Conservation (phyloP, 2,329 filamentous ascomycete species). For the Calonectria pseudoreteaudii region DNA sequence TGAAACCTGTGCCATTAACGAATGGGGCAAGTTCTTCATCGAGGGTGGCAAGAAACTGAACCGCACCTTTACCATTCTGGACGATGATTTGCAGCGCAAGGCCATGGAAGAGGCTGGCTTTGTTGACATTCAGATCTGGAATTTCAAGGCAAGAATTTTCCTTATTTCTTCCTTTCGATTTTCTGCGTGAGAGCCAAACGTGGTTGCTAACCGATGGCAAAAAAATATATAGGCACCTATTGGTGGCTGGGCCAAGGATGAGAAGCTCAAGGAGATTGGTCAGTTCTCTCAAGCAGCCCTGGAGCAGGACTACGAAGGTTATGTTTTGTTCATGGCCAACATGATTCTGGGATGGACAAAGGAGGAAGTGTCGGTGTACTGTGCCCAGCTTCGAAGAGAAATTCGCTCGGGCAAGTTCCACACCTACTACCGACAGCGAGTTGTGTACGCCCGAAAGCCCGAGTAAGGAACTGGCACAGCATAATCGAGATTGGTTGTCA, state of each 20-base stretch:
- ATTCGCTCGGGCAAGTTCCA: constrained; percentile 44
- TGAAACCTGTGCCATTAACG: constrained; percentile 39
- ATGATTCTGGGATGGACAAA: constrained; percentile 52
- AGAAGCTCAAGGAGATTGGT: constrained; percentile 29
- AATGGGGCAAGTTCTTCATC: constrained; percentile 46
- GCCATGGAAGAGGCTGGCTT: constrained; percentile 39
- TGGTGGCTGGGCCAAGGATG: constrained; percentile 30
- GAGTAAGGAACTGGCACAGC: constrained; percentile 7
- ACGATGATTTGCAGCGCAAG: constrained; percentile 35
- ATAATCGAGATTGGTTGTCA: neutral
- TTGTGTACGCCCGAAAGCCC: constrained; percentile 41
- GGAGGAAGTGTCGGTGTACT: constrained; percentile 49
- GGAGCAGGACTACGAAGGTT: constrained; percentile 52
- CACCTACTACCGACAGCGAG: constrained; percentile 44
- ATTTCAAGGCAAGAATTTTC: constrained; percentile 30
- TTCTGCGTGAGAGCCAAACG: too few species aligned
- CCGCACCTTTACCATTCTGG: constrained; percentile 43
- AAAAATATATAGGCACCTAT: constrained; percentile 37
- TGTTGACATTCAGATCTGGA: constrained; percentile 33
- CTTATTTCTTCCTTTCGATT: neutral
- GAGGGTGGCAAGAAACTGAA: constrained; percentile 45
- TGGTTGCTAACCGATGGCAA: neutral
- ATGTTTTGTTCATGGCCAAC: constrained; percentile 46
- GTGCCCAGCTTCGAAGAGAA: constrained; percentile 49
- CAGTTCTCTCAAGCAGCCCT: constrained; percentile 47